Conservation (phyloP, 2,329 filamentous ascomycete genomes). For the Spiromastix sp. region DNA sequence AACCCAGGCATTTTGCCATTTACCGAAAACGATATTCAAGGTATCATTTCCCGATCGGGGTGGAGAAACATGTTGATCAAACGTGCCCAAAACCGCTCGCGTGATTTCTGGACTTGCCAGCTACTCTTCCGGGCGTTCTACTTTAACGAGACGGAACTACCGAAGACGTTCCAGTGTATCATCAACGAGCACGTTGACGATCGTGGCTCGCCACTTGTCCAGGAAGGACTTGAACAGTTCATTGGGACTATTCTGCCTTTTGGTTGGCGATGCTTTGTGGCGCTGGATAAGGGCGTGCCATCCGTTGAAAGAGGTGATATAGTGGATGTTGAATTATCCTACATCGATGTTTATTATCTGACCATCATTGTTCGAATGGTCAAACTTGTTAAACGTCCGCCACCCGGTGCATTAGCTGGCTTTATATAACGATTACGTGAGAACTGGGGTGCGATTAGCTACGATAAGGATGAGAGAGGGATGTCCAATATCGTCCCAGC, state of each 20-base stretch:
- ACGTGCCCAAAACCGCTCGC: conserved; percentile 28
- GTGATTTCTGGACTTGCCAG: conserved; percentile 41
- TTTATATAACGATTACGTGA: conserved; percentile 10
- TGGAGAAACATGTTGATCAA: conserved; percentile 31
- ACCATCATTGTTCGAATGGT: conserved; percentile 8
- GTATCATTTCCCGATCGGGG: conserved; percentile 35
- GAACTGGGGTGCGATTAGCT: not conserved
- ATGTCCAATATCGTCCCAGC: too few relatives aligned
- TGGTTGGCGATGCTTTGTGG: conserved; percentile 12
- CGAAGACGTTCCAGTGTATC: conserved; percentile 34
- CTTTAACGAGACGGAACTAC: conserved; percentile 43
- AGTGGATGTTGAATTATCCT: conserved; percentile 11
- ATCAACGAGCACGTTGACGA: conserved; percentile 23
- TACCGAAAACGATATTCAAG: conserved; percentile 35
- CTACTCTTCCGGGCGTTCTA: conserved; percentile 49
- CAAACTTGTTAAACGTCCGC: conserved; percentile 9
- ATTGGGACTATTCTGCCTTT: conserved; percentile 13
- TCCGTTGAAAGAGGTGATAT: conserved; percentile 11
- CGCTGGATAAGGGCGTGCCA: conserved; percentile 3
- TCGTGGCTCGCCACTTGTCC: conserved; percentile 13
- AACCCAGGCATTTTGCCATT: conserved; percentile 39
- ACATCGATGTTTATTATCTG: conserved; percentile 12
- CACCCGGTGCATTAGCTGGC: conserved; percentile 4
- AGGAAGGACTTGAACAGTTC: conserved; percentile 6
- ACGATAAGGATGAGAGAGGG: too few relatives aligned